A percentile compares a stretch with the other conserved stretches of the same genome.
Evolutionary conservation across 2,329 filamentous ascomycete genomes (phyloP).

Genomic region (Fusarium continuum): DNA sequence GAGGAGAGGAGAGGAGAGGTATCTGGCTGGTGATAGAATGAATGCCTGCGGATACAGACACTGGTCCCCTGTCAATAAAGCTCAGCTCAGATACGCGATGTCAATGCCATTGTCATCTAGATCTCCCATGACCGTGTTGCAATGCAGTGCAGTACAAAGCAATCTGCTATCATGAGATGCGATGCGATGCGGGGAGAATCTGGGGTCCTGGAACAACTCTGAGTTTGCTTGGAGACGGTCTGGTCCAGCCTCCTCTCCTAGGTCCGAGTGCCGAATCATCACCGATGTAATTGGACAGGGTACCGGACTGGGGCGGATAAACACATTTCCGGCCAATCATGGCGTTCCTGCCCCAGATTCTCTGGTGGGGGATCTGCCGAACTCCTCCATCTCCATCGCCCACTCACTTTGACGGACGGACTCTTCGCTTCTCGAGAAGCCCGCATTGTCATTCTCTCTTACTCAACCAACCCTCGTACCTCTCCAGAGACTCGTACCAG

Average conservation of each 20-base stretch:
- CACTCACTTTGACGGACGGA: slow-evolving; percentile 10
- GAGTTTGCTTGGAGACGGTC: slow-evolving; percentile 20
- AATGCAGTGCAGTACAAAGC: neutral
- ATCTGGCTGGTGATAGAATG: neutral
- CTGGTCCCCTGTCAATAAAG: slow-evolving; percentile 38
- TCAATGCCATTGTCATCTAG: slow-evolving; percentile 27
- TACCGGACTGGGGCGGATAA: slow-evolving; percentile 34
- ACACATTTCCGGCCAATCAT: slow-evolving; percentile 39
- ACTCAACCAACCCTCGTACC: neutral
- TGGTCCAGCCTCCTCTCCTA: slow-evolving; percentile 24
- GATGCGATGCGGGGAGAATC: slow-evolving; percentile 42
- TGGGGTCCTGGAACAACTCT: slow-evolving; percentile 39
- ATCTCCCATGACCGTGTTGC: slow-evolving; percentile 17
- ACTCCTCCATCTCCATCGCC: slow-evolving; percentile 1
- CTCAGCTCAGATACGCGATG: slow-evolving; percentile 20
- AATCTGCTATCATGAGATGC: slow-evolving; percentile 12
- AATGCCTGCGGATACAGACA: slow-evolving; percentile 3
- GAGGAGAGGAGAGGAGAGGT: neutral
- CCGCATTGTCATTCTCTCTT: neutral
- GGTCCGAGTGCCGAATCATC: slow-evolving; percentile 15
- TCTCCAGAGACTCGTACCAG: neutral
- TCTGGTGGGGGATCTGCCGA: slow-evolving; percentile 30
- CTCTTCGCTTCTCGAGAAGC: neutral
- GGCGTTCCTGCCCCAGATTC: slow-evolving; percentile 1
- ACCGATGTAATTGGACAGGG: slow-evolving; percentile 26